A percentile compares a stretch with the other conserved stretches of the same genome.
These are phyloP conservation scores for Lippia alba DNA, from an alignment of 305 asterid species.

Conservation along the genomic window DNA sequence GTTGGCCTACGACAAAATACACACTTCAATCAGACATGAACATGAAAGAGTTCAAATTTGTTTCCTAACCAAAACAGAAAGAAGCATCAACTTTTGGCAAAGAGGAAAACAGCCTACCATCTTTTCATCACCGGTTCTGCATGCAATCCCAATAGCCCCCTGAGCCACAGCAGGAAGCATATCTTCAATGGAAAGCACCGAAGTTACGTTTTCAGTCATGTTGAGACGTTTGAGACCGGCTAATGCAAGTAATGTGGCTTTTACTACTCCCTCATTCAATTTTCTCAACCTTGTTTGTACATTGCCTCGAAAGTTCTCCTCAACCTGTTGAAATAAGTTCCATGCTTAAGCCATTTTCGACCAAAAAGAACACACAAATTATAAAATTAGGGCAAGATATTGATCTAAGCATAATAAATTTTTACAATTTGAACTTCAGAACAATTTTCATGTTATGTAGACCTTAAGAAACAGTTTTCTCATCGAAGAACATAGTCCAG, in stretches of 20 bases:
- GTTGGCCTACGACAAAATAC: slow-evolving; percentile 53
- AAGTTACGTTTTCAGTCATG: slow-evolving; percentile 80
- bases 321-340: slow-evolving; percentile 51
- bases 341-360: neutral
- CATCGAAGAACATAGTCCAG: neutral
- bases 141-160: slow-evolving; percentile 95
- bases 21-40: slow-evolving; percentile 32
- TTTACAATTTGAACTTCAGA: neutral
- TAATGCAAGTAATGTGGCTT: slow-evolving; percentile 87
- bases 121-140: slow-evolving; percentile 77
- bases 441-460: neutral
- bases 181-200: slow-evolving; percentile 82
- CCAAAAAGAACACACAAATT: too few species aligned
- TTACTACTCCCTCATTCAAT: slow-evolving; percentile 88
- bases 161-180: slow-evolving; percentile 99
- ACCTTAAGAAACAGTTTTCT: neutral
- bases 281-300: slow-evolving; percentile 91
- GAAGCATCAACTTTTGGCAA: neutral
- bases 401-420: too few species aligned
- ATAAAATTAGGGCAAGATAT: too few species aligned
- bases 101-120: slow-evolving; percentile 57
- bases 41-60: neutral
- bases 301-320: slow-evolving; percentile 92
- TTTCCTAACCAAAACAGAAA: neutral
- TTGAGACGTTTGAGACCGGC: slow-evolving; percentile 93